Percentiles rank a stretch among this genome's conserved stretches.
Evolutionary conservation across 495 filamentous ascomycete genomes (phyloP).

Genomic region (Glonium stellatum): DNA sequence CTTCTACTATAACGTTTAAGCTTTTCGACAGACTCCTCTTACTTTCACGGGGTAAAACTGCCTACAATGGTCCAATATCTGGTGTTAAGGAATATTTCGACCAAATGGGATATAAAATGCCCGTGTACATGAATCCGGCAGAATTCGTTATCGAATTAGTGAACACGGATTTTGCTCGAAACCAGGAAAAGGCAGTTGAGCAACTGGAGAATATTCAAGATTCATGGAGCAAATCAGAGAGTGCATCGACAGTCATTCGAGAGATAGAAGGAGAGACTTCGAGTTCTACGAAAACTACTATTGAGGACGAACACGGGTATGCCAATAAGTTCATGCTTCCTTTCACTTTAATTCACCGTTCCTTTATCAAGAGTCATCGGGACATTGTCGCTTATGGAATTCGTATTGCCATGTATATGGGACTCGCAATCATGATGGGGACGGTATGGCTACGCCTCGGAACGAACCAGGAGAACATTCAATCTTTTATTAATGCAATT

Average conservation of each 20-base stretch:
- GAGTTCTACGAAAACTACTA: not conserved
- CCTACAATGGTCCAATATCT: conserved; percentile 59
- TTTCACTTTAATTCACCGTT: conserved; percentile 57
- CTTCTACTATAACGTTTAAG: conserved; percentile 65
- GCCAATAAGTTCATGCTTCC: conserved; percentile 38
- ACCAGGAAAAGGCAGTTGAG: conserved; percentile 38
- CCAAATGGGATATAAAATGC: conserved; percentile 51
- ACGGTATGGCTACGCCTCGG: conserved; percentile 72
- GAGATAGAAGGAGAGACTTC: conserved; percentile 4
- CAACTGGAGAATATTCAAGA: conserved; percentile 41
- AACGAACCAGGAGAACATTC: conserved; percentile 58
- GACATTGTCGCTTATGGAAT: conserved; percentile 79
- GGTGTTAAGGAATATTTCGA: conserved; percentile 53
- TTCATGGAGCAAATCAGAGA: conserved; percentile 38
- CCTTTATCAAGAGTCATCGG: conserved; percentile 71
- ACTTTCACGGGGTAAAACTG: conserved; percentile 58
- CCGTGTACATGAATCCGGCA: conserved; percentile 64
- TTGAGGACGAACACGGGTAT: not conserved
- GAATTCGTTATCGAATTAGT: conserved; percentile 69
- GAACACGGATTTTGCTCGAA: conserved; percentile 61
- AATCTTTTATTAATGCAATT: conserved; percentile 74
- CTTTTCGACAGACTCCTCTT: conserved; percentile 74
- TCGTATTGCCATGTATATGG: conserved; percentile 73
- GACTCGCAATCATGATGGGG: conserved; percentile 80
- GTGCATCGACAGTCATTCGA: conserved; percentile 8